Base-by-base conservation (phyloP, 108 stramenopile species). In the Cyclotella atomus region DNA sequence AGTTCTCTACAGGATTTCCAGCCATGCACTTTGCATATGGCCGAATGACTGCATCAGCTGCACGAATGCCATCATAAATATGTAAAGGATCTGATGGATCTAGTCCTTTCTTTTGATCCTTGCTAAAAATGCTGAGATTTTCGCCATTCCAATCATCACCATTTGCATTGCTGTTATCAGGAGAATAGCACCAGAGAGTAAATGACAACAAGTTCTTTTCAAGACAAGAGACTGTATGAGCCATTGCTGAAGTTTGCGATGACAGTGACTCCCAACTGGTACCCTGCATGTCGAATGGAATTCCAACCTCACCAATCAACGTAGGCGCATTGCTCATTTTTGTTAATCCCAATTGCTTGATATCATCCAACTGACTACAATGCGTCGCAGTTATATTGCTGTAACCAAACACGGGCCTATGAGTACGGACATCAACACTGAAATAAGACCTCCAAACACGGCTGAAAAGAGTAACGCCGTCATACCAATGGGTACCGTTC, bases 101-200 rank as follows among this genome's bases (percentile, higher is more conserved):
- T 52, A 64, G 52, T 25, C 72, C 72, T 3, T 49, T 21, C 25
- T 73, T 73, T 34, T 83, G 77, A 35, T 83, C 82, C 16, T 60
- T 28, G 20, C 61, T 57, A 38, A 65, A 83, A 2, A 83, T 24
- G 15, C 68, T 70, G 44, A 83, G 59, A 61, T 83, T 72, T 38
- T 83, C 82, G 1, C 72, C 77, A 44, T 83, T 83, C 82, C 82
- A 83, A 20, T 54, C 17, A 33, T 83, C 82, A 9, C 82, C 82
- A 24, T 15, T 32, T 8, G 2, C 19, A 32, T 83, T 67, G 33
- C 72, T 59, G 53, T 83, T 77, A 28, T 83, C 77, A 1, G 72
- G 44, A 41, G 76, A 64, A 59, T 83, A 83, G 49, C 61, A 71
- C 82, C 82, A 83, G 17, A 83, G 24, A 14, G 82, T 78, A 20